These are phyloP conservation scores for Sonneratia caseolaris DNA, from an alignment of 345 rosid species.

Conservation along the genomic window DNA sequence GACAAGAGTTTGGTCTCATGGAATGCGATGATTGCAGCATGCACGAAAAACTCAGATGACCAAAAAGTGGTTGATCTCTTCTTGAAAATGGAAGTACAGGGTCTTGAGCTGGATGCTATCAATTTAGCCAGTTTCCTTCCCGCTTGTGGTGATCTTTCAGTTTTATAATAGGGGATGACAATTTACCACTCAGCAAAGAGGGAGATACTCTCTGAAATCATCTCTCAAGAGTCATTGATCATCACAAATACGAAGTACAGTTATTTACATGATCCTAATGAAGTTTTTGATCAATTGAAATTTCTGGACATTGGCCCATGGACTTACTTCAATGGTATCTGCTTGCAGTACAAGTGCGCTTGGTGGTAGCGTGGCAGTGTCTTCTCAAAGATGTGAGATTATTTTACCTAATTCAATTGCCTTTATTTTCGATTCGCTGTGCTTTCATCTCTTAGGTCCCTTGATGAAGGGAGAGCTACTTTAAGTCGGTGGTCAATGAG, in stretches of 20 bases:
- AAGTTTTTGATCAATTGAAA: conserved; percentile 27
- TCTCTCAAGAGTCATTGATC: conserved; percentile 32
- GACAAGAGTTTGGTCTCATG: conserved; percentile 11
- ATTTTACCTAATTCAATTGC: conserved; percentile 41
- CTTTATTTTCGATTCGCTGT: conserved; percentile 39
- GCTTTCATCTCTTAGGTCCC: conserved; percentile 56
- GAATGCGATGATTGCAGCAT: conserved; percentile 15
- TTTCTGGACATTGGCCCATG: conserved; percentile 27
- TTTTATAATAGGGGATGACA: conserved; percentile 27
- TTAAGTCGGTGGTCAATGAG: conserved; percentile 29
- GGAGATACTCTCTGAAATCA: conserved; percentile 21
- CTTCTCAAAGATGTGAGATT: conserved; percentile 35
- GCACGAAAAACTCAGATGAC: conserved; percentile 3
- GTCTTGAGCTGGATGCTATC: conserved; percentile 10
- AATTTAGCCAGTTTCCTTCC: conserved; percentile 14
- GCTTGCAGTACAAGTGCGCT: conserved; percentile 46
- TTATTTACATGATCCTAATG: conserved; percentile 32
- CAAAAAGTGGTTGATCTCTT: conserved; percentile 15
- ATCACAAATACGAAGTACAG: conserved; percentile 61
- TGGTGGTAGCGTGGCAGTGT: conserved; percentile 30
- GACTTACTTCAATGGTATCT: conserved; percentile 41
- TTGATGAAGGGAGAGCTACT: conserved; percentile 44
- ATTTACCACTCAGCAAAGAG: conserved; percentile 24
- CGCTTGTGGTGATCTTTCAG: conserved; percentile 47
- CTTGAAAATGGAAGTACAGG: conserved; percentile 11